phyloP scores from a whole-genome alignment of 192 early-diverging fungal genomes.

The Backusella psychrophila region DNA sequence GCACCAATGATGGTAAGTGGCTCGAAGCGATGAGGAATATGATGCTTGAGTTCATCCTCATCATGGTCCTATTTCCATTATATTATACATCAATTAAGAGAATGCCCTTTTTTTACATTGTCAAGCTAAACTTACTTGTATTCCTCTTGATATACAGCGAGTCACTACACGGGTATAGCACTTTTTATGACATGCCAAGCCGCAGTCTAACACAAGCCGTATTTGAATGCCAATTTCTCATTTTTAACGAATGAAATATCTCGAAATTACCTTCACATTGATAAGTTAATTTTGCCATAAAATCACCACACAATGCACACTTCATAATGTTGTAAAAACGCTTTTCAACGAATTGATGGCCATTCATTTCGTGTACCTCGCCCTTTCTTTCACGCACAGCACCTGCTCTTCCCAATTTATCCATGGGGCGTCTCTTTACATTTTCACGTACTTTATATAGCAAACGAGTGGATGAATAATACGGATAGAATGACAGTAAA shows the following conservation, averaged over 20 bases:
- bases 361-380: constrained; percentile 81
- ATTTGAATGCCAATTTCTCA: neutral
- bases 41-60: constrained; percentile 76
- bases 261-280: constrained; percentile 79
- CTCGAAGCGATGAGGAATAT: constrained; percentile 96
- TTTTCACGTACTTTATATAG: constrained; percentile 28
- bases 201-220: constrained; percentile 66
- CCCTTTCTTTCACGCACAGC: constrained; percentile 80
- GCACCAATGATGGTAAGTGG: constrained; percentile 76
- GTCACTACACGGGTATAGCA: constrained; percentile 82
- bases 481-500: neutral
- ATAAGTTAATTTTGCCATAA: constrained; percentile 83
- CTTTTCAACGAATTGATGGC: constrained; percentile 88
- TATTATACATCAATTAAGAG: neutral
- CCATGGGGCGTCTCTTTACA: constrained; percentile 45
- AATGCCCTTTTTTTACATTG: no score
- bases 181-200: constrained; percentile 91
- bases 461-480: no score
- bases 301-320: constrained; percentile 92
- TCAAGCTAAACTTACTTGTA: neutral
- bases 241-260: neutral
- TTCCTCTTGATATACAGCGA: constrained; percentile 71
- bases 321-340: constrained; percentile 97
- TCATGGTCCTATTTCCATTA: constrained; percentile 48
- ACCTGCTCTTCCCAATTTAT: constrained; percentile 66